Evolutionary conservation across 495 filamentous ascomycete species (phyloP).

Genomic region (Tuber melanosporum): DNA sequence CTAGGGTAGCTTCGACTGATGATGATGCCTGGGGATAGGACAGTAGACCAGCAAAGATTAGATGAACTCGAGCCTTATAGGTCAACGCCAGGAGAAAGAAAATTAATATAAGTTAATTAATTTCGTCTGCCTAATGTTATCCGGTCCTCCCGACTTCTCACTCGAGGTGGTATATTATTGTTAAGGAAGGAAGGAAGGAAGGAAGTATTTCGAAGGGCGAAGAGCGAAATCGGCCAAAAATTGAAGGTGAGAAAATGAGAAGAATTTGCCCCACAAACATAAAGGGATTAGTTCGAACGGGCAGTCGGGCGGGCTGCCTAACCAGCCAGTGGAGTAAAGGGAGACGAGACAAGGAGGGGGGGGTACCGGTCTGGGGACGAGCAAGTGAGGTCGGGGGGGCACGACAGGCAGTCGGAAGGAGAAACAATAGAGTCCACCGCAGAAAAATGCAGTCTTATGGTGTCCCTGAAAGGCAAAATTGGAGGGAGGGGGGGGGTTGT

Average conservation of each 20-base stretch:
- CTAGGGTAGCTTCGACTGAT: background rate
- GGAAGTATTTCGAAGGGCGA: background rate
- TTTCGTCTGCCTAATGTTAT: background rate
- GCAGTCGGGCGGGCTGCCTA: background rate
- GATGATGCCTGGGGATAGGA: background rate
- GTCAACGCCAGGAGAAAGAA: background rate
- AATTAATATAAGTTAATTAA: background rate
- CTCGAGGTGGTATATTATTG: background rate
- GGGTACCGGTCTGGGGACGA: background rate
- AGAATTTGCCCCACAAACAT: background rate
- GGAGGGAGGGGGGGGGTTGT: background rate
- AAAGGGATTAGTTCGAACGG: background rate
- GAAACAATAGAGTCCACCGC: background rate
- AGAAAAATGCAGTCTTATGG: background rate
- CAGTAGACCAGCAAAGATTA: constrained; percentile 3
- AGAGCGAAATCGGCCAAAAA: background rate
- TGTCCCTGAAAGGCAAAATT: background rate
- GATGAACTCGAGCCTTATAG: constrained; percentile 2
- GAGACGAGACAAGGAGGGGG: background rate
- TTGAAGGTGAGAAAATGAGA: background rate
- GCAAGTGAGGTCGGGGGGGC: background rate
- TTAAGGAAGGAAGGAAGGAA: background rate
- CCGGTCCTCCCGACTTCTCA: background rate
- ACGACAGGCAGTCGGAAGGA: background rate
- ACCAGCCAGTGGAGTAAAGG: background rate